Evolutionary conservation across 805 yeast genomes (phyloP), one percentile per base, ranked within the genome.

Genomic region (Candida endomychidarum): DNA sequence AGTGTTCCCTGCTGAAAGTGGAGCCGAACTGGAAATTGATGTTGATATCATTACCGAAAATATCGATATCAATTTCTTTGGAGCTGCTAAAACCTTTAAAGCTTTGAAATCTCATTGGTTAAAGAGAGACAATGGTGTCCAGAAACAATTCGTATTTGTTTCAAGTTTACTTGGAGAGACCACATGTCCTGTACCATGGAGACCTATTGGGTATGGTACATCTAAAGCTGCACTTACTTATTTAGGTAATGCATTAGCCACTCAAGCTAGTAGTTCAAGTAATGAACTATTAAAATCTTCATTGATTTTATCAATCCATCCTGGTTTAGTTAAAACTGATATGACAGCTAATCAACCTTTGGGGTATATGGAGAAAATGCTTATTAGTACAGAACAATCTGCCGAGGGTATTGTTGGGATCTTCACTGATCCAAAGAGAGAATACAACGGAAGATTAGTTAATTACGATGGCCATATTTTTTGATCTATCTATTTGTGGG

Each of bases 221-320:
- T 64, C 72, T 5, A 67, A 68, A 41, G 63, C 67, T 2, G 66
- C 65, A 0, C 35, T 61, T 17, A 63, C 60, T 48, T 60, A 48
- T 45, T 40, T 57, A 14, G 37, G 19, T 17, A 24, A 19, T 8
- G 27, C 34, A 3, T 7, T 27, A 8, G 3, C 32, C 2, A 9
- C 9, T n/a, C n/a, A 26, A 24, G 29, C 24, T 18, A 16, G 16
- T 2, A 6, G 12, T 17, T 19, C 31, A 3, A 3, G 21, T 4
- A 22, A 36, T 9, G 10, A 20, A 6, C 12, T 34, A 16, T 34
- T 25, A 5, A 16, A 29, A 10, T 16, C 12, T 21, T 18, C 39
- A 9, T 16, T 27, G 7, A 21, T 40, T 23, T 12, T 9, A 4
- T 9, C 23, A 12, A 14, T 34, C 17, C 27, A 27, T 15, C 43